phyloP scores from a whole-genome alignment of 108 stramenopile genomes.

The Cyclostephanos tholiformis region DNA sequence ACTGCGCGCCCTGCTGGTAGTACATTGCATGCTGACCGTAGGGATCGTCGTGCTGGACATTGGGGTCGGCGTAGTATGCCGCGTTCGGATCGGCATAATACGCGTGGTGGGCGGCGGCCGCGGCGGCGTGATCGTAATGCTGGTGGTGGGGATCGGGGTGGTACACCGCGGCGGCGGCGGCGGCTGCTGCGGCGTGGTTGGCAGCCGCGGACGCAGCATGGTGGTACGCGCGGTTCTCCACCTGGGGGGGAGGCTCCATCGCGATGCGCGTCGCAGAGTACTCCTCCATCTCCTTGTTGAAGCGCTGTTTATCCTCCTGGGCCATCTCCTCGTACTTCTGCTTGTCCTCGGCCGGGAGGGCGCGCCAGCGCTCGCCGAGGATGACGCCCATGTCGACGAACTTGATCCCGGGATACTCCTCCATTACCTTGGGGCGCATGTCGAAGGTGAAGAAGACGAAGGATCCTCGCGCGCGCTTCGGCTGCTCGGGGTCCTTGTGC shows the following conservation, averaged over 20 bases:
- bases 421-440: slow-evolving; percentile 79
- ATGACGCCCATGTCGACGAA: slow-evolving; percentile 91
- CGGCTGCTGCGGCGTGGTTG: slow-evolving; percentile 11
- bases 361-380: slow-evolving; percentile 91
- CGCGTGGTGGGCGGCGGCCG: slow-evolving; percentile 13
- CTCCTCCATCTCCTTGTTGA: slow-evolving; percentile 87
- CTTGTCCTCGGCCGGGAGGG: slow-evolving; percentile 81
- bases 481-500: slow-evolving; percentile 73
- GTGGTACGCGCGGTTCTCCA: slow-evolving; percentile 11
- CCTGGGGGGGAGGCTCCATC: slow-evolving; percentile 21
- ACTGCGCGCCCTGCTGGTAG: slow-evolving; percentile 42
- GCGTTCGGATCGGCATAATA: slow-evolving; percentile 31
- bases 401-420: slow-evolving; percentile 87
- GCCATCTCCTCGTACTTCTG: slow-evolving; percentile 87
- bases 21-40: slow-evolving; percentile 46
- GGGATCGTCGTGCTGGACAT: slow-evolving; percentile 34
- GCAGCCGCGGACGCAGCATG: neutral
- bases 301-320: slow-evolving; percentile 84
- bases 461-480: slow-evolving; percentile 78
- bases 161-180: slow-evolving; percentile 15
- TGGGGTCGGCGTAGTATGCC: slow-evolving; percentile 37
- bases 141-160: slow-evolving; percentile 11
- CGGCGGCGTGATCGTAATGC: slow-evolving; percentile 19
- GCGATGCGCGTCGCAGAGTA: slow-evolving; percentile 56
- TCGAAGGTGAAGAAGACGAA: slow-evolving; percentile 89